phyloP scores from a whole-genome alignment of 1,284 basidiomycete species.

The Rhodotorula sp. region DNA sequence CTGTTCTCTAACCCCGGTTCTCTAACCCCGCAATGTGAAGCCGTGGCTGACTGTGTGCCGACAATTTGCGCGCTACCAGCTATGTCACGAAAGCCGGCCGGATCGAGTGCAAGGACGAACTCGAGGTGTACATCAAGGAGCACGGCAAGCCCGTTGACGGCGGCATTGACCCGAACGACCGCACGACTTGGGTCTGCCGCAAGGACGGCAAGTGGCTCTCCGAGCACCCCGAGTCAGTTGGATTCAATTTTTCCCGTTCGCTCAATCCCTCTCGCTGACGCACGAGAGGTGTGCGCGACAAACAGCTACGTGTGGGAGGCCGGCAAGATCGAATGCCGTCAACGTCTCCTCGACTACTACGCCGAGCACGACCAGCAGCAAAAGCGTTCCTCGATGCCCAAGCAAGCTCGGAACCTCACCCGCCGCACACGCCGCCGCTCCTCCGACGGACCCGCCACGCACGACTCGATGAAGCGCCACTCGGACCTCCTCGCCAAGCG shows the following conservation, averaged over 20 bases:
- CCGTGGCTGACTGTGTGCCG: too few relatives aligned
- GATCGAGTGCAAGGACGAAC: constrained; percentile 28
- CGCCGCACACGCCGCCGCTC: not conserved
- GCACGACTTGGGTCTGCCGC: constrained; percentile 15
- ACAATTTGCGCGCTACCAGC: not conserved
- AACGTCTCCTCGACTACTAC: not conserved
- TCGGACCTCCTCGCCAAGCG: constrained; percentile 16
- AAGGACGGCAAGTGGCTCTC: constrained; percentile 5
- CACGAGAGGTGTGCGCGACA: not conserved
- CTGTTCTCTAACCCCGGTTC: too few relatives aligned
- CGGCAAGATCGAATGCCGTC: constrained; percentile 8
- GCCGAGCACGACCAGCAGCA: not conserved
- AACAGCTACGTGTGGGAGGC: constrained; percentile 17
- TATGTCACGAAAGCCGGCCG: constrained; percentile 12
- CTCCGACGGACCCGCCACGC: not conserved
- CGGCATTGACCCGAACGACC: constrained; percentile 8
- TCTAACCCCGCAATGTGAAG: too few relatives aligned
- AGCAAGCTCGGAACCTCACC: not conserved
- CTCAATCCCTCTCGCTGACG: too few relatives aligned
- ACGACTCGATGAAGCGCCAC: not conserved
- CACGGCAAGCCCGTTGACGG: not conserved
- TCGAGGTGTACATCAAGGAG: constrained; percentile 17
- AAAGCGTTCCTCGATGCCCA: not conserved
- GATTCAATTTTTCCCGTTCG: too few relatives aligned
- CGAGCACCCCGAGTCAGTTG: not conserved